Evolutionary conservation across 371 early-diverging fungal genomes (phyloP).

Genomic region (Actinomortierella ambigua): DNA sequence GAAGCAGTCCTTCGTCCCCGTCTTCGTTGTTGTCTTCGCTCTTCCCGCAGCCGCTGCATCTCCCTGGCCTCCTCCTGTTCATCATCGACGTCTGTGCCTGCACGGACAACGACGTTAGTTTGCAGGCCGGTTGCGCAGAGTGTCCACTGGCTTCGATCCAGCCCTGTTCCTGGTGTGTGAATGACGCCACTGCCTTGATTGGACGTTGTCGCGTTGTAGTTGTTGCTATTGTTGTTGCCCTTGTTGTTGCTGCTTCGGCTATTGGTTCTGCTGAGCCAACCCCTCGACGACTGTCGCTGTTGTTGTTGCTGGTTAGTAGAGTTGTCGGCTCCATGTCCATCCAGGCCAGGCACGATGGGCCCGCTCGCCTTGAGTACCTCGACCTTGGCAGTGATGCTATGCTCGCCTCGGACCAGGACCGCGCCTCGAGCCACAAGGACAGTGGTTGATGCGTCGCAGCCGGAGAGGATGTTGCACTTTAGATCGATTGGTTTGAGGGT

Average conservation of each 20-base stretch:
- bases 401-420: conserved; percentile 43
- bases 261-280: too few relatives aligned
- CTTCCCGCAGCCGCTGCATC: conserved; percentile 21
- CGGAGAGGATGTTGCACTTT: conserved; percentile 46
- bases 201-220: neutral
- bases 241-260: neutral
- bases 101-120: conserved; percentile 38
- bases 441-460: conserved; percentile 33
- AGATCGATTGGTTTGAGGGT: conserved; percentile 45
- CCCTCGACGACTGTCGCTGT: too few relatives aligned
- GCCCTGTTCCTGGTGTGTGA: conserved; percentile 42
- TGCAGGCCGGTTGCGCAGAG: conserved; percentile 44
- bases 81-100: conserved; percentile 24
- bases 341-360: conserved; percentile 12
- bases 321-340: too few relatives aligned
- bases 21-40: conserved; percentile 12
- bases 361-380: conserved; percentile 39
- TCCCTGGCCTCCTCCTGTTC: conserved; percentile 25
- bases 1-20: neutral
- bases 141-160: conserved; percentile 33
- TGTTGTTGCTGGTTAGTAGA: neutral
- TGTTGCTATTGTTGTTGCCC: neutral
- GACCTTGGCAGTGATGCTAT: conserved; percentile 40
- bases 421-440: conserved; percentile 36
- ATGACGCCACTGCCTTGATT: conserved; percentile 23